Evolutionary conservation across 2,329 filamentous ascomycete genomes (phyloP).

Genomic region (Albophoma yamanashiensis): DNA sequence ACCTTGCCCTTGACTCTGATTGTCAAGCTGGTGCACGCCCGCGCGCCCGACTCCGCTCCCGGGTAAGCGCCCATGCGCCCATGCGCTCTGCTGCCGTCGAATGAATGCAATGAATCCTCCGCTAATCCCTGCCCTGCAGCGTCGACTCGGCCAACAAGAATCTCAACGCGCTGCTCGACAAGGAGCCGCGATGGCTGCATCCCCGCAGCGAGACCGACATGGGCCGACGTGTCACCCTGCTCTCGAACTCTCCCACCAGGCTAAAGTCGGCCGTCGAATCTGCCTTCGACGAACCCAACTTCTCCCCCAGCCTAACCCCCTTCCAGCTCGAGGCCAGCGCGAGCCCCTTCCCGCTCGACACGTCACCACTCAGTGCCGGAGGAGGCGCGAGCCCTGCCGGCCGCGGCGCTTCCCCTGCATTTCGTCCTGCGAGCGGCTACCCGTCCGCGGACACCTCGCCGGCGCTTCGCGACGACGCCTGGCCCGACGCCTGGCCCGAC

Average conservation of each 20-base stretch:
- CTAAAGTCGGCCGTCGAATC: not conserved
- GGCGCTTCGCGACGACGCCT: not conserved
- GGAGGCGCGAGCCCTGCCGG: not conserved
- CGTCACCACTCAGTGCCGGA: not conserved
- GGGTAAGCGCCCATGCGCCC: conserved; percentile 25
- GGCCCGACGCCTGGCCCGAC: not conserved
- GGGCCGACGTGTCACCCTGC: conserved; percentile 34
- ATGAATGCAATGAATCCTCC: no score
- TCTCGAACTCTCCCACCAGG: conserved; percentile 28
- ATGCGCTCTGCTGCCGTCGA: not conserved
- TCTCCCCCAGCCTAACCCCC: conserved; percentile 2
- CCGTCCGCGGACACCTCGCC: not conserved
- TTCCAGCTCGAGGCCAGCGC: conserved; percentile 2
- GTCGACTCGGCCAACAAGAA: conserved; percentile 47
- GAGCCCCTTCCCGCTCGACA: conserved; percentile 1
- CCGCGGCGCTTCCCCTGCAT: not conserved
- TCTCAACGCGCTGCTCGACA: conserved; percentile 43
- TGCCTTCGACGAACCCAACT: not conserved
- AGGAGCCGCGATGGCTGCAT: conserved; percentile 47
- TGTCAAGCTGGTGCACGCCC: conserved; percentile 32
- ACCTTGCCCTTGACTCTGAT: conserved; percentile 41
- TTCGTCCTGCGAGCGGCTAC: not conserved
- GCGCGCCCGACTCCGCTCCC: conserved; percentile 29
- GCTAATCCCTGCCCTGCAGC: not conserved
- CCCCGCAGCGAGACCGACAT: conserved; percentile 41